These are phyloP conservation scores for Larix kaempferi DNA, from an alignment of 75 land plant genomes.

Conservation along the genomic window DNA sequence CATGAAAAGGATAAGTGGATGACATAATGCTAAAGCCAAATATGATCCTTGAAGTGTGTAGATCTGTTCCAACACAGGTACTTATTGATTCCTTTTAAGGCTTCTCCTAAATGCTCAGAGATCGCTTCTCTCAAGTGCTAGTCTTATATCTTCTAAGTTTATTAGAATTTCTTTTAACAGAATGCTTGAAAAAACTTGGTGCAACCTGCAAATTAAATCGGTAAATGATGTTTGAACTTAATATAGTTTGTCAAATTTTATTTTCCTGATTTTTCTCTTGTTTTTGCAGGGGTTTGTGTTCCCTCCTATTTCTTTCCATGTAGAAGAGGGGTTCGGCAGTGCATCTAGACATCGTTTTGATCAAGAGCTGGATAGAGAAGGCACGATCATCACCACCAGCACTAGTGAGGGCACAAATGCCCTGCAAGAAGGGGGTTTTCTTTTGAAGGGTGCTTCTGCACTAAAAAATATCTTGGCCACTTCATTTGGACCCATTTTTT, in stretches of 20 bases:
- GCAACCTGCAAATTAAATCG: not conserved
- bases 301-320: constrained; percentile 7
- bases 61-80: no score
- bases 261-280: not conserved
- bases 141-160: no score
- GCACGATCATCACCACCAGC: not conserved
- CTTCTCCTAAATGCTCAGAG: no score
- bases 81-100: no score
- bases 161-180: not conserved
- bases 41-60: no score
- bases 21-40: no score
- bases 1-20: no score
- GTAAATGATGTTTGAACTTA: not conserved
- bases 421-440: constrained; percentile 3
- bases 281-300: constrained; percentile 7
- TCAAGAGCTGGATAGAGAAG: not conserved
- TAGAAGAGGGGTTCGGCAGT: not conserved
- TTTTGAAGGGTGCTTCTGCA: not conserved
- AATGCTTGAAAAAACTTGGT: not conserved
- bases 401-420: constrained; percentile 4
- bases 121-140: no score
- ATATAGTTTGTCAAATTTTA: not conserved
- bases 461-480: constrained; percentile 4
- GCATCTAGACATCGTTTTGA: not conserved
- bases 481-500: constrained; percentile 8